Conservation (phyloP, 768 basidiomycete species). For the Gymnopilus junonius region DNA sequence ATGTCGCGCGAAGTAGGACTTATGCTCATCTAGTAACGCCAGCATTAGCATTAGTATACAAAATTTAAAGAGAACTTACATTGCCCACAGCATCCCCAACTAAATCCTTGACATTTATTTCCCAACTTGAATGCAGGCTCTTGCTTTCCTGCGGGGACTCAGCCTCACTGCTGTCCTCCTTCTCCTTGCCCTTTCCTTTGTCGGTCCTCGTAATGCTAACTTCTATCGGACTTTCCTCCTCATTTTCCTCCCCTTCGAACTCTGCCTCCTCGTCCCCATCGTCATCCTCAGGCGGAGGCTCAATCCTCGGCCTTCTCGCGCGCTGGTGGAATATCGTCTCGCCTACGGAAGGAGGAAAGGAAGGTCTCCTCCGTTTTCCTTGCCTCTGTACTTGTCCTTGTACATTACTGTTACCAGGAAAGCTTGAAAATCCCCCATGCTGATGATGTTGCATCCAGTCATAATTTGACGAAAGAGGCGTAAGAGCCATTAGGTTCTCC, state of each 20-base stretch:
- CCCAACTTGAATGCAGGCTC: slow-evolving; percentile 60
- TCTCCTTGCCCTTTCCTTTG: background rate
- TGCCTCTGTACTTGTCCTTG: background rate
- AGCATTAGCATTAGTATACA: too few species aligned
- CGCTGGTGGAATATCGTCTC: slow-evolving; percentile 15
- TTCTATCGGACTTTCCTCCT: background rate
- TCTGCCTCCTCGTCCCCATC: background rate
- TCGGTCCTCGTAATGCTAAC: background rate
- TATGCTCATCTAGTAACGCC: slow-evolving; percentile 76
- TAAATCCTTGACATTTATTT: slow-evolving; percentile 80
- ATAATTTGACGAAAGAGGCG: background rate
- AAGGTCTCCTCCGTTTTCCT: slow-evolving; percentile 16
- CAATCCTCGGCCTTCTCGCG: slow-evolving; percentile 20
- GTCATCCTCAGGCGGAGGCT: slow-evolving; percentile 6
- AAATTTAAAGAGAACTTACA: slow-evolving; percentile 55
- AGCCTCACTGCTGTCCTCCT: slow-evolving; percentile 13
- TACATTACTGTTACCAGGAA: background rate
- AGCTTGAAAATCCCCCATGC: background rate
- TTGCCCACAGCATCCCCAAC: slow-evolving; percentile 87
- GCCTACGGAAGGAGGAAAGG: slow-evolving; percentile 21
- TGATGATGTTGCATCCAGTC: background rate
- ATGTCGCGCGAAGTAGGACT: slow-evolving; percentile 88
- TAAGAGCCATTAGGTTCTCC: slow-evolving; percentile 10
- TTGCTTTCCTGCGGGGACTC: slow-evolving; percentile 58
- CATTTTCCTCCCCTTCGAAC: slow-evolving; percentile 3